Conservation (phyloP, 305 asterid species). For the Solanum hybrid region DNA sequence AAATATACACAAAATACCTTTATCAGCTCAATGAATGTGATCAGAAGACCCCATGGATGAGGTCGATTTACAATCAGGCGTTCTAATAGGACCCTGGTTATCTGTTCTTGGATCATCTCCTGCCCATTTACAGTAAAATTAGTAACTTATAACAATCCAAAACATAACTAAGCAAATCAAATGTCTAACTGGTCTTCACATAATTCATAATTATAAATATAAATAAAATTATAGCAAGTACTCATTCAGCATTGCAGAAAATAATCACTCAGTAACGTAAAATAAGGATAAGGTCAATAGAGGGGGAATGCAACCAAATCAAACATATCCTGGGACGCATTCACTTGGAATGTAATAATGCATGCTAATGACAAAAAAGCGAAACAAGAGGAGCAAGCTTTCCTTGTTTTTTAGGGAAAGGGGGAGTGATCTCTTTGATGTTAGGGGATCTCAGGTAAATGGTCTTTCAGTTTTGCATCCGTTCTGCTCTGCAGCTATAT, state of each 20-base stretch:
- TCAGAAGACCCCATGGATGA: conserved; percentile 96
- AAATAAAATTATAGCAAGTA: not conserved
- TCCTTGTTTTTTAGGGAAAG: not conserved
- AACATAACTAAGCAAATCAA: not conserved
- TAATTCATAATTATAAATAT: not conserved
- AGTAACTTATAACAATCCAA: not conserved
- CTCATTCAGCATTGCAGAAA: not conserved
- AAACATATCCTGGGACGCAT: not conserved
- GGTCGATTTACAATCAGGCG: conserved; percentile 87
- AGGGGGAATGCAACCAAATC: not conserved
- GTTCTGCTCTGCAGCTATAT: not conserved
- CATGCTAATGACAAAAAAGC: not conserved
- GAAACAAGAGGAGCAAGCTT: not conserved
- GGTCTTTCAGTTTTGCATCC: not conserved
- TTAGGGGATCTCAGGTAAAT: not conserved
- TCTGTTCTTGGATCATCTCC: conserved; percentile 96
- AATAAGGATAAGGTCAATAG: not conserved
- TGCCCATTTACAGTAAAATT: conserved; percentile 18
- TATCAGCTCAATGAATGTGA: conserved; percentile 81
- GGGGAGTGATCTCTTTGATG: not conserved
- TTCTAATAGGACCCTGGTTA: conserved; percentile 85
- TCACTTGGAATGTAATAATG: not conserved
- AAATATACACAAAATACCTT: conserved; percentile 40
- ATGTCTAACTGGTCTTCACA: not conserved
- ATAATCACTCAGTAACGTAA: not conserved